Base-by-base conservation (phyloP, 108 stramenopile species). In the Schizochytrium sp. region DNA sequence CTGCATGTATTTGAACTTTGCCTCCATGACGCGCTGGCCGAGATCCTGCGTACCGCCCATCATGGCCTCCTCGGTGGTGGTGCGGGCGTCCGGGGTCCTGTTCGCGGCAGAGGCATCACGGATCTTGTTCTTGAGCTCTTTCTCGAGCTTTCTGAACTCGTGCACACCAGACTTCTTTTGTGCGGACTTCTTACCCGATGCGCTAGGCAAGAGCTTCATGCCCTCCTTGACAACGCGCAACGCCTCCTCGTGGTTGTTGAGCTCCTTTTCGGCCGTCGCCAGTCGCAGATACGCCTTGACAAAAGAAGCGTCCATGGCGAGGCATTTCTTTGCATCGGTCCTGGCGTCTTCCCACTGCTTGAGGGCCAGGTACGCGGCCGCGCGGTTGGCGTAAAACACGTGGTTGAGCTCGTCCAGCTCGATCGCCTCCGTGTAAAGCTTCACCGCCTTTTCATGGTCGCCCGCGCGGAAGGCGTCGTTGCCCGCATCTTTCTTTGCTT, bases 131-230 rank as follows among this genome's bases (percentile, higher is more conserved):
- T 83, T 83, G 48, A 83, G 76, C 76, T 83, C 76, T 45, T 34
- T 83, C 76, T 83, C 76, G 48, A 83, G 51, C 76, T 83, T 83
- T 45, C 48, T 83, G 28, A 83, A 83, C 48, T 83, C 76, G 48
- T 47, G 6, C 10, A 34, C 48, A 12, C 76, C 76, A 45, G 51
- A 18, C 76, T 83, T 47, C 51, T 83, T 83, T 23, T 69, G 63
- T 14, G 14, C 25, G n/a, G 76, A 43, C 51, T 83, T 83, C 23
- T 83, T 83, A 18, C 76, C 23, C n/a, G 48, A 6, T 43, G 48
- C 28, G 51, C 51, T 83, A 12, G 45, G 45, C n/a, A 83, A 34
- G 19, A 53, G 76, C 76, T 47, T 6, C 76, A 34, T 34, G 48
- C 48, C 76, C 25, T 83, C 76, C 16, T 53, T 47, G 12, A 83